Evolutionary conservation across 2,329 filamentous ascomycete genomes (phyloP).

Genomic region (Hysterium pulicare): DNA sequence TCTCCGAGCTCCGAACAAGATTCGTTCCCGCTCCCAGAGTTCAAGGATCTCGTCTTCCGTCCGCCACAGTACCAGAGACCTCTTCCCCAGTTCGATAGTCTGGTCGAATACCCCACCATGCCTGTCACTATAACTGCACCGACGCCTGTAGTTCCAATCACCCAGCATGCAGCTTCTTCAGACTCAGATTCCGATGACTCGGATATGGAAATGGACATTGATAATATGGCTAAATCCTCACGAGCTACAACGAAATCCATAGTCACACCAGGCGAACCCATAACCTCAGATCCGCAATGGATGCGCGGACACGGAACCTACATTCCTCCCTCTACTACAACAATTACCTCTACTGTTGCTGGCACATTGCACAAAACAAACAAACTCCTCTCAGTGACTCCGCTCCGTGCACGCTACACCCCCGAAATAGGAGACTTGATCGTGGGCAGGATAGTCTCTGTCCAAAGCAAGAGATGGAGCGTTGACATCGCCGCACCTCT

Average conservation of each 20-base stretch:
- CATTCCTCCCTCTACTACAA: slow-evolving; percentile 57
- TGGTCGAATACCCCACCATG: no score
- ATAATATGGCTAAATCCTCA: slow-evolving; percentile 41
- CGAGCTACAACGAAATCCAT: slow-evolving; percentile 52
- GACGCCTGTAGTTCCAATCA: neutral
- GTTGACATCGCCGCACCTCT: slow-evolving; percentile 89
- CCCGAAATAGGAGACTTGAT: slow-evolving; percentile 96
- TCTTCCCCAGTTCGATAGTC: no score
- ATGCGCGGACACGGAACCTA: slow-evolving; percentile 97
- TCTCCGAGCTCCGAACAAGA: no score
- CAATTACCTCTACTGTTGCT: slow-evolving; percentile 85
- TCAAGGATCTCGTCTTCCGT: no score
- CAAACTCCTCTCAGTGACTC: slow-evolving; percentile 89
- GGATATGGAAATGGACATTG: slow-evolving; percentile 49
- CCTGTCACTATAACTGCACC: neutral
- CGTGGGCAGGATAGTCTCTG: slow-evolving; percentile 87
- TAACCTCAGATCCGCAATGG: slow-evolving; percentile 93
- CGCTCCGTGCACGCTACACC: slow-evolving; percentile 86
- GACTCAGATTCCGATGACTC: slow-evolving; percentile 30
- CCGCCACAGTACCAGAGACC: no score
- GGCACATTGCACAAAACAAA: slow-evolving; percentile 91
- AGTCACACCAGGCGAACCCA: slow-evolving; percentile 82
- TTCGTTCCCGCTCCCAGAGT: no score
- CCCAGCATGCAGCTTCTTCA: neutral
- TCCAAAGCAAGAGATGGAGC: slow-evolving; percentile 90